Evolutionary conservation across 352 stramenopile genomes (phyloP).

Genomic region (Globisporangium emineosum): DNA sequence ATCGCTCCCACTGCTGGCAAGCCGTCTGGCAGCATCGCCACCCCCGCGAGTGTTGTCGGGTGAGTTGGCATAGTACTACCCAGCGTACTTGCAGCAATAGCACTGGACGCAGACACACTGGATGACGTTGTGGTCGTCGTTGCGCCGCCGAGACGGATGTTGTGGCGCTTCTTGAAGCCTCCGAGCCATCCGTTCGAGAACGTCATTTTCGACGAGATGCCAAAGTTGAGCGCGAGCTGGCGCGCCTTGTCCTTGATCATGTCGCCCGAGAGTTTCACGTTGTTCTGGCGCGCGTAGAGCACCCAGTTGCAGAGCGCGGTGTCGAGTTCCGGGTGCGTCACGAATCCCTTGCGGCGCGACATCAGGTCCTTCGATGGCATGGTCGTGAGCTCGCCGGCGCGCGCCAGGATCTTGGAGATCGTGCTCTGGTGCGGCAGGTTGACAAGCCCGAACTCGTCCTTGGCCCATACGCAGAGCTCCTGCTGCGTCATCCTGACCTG

Average conservation of each 20-base stretch:
- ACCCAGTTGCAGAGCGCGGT: conserved; percentile 65
- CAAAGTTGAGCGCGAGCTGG: conserved; percentile 34
- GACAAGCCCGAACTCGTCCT: conserved; percentile 51
- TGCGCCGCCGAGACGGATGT: conserved; percentile 40
- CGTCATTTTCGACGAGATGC: conserved; percentile 41
- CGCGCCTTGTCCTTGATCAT: conserved; percentile 62
- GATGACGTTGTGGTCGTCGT: not conserved
- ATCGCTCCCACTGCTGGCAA: not conserved
- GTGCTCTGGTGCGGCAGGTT: conserved; percentile 59
- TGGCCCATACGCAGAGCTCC: conserved; percentile 59
- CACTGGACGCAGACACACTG: not conserved
- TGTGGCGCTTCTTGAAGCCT: conserved; percentile 64
- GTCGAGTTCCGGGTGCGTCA: conserved; percentile 57
- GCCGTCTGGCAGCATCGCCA: not conserved
- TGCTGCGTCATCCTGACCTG: conserved; percentile 61
- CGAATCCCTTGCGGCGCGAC: conserved; percentile 33
- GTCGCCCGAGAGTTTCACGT: conserved; percentile 51
- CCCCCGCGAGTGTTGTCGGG: not conserved
- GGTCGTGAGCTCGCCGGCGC: conserved; percentile 39
- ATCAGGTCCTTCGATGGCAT: conserved; percentile 45
- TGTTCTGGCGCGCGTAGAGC: conserved; percentile 39
- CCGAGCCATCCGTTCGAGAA: conserved; percentile 68
- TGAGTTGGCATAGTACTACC: not conserved
- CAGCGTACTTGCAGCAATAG: not conserved
- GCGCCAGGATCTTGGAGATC: conserved; percentile 63